Evolutionary conservation across 2,329 filamentous ascomycete genomes (phyloP), one percentile per base, ranked within the genome.

Genomic region (Cladosporium sp.): DNA sequence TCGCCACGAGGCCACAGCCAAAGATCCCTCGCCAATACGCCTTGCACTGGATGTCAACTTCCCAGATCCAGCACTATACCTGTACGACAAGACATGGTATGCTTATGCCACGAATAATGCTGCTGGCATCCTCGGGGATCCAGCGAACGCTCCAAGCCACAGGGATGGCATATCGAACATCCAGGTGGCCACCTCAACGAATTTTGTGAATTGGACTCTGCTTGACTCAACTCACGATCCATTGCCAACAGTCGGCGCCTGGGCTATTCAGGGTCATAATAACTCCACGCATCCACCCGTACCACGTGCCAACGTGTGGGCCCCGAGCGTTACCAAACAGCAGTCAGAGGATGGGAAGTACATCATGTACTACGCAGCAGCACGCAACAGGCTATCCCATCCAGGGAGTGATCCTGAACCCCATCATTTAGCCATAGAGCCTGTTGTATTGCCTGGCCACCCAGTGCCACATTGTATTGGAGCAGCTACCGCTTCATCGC

Each of bases 61-160:
- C 58, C 74, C 78, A 0, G 78, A 80, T 69, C 78, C 78, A 2
- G 65, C 72, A 11, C 68, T 80, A 16, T 69, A 73, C 35, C 67
- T 72, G 40, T 67, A 72, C 29, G 71, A 75, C 23, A 73, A 73
- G 23, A 75, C 71, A 0, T 80, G 74, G 74, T 79, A 78, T 58
- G 77, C 78, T 2, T 79, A 73, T 62, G 78, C 72, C 0, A 80
- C 78, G 21, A 78, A 75, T 66, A 75, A 75, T 60, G 75, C 73
- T 2, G 73, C 75, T 8, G 73, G 74, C 7, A 71, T 74, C 16
- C 66, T 76, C 5, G 31, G 67, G 4, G 62, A 62, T 37, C 53
- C 69, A 5, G 31, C 67, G 7, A 70, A 67, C 44, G 44, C 23
- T 28, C 57, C 67, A 29, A 46, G n/a, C 10, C 53, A 66, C 40